Percentiles rank a stretch among this genome's conserved stretches.
Conservation (phyloP, 2,329 filamentous ascomycete species). For the Pestalotiopsis sp. region DNA sequence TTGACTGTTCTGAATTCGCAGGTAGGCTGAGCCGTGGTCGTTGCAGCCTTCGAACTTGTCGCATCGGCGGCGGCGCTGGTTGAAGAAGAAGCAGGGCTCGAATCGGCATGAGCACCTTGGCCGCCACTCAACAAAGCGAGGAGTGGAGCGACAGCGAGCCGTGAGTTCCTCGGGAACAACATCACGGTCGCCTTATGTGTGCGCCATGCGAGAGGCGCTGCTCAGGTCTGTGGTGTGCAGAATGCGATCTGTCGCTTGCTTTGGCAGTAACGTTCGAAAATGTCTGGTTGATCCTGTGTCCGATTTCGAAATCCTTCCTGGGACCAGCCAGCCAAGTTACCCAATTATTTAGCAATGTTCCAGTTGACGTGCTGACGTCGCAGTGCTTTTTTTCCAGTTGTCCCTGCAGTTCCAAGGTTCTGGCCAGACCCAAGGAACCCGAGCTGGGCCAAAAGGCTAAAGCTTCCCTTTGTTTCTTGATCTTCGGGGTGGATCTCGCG, state of each 20-base stretch:
- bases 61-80: slow-evolving; percentile 4
- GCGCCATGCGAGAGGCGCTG: neutral
- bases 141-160: slow-evolving; percentile 1
- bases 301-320: neutral
- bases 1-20: slow-evolving; percentile 72
- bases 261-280: neutral
- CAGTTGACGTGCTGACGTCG: neutral
- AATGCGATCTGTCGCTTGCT: neutral
- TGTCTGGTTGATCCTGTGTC: neutral
- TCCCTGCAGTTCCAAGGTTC: neutral
- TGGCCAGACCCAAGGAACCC: neutral
- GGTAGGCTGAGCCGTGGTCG: slow-evolving; percentile 31
- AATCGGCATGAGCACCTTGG: slow-evolving; percentile 3
- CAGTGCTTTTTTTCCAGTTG: neutral
- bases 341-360: neutral
- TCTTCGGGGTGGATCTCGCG: neutral
- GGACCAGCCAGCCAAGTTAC: neutral
- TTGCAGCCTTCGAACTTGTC: neutral
- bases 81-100: neutral
- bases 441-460: neutral
- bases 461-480: neutral
- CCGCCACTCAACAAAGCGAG: neutral
- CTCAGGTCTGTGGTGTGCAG: neutral
- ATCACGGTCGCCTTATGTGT: neutral
- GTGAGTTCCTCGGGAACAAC: slow-evolving; percentile 6